These are phyloP conservation scores for Curvularia spicifera DNA, from an alignment of 2,329 filamentous ascomycete species.

Conservation along the genomic window DNA sequence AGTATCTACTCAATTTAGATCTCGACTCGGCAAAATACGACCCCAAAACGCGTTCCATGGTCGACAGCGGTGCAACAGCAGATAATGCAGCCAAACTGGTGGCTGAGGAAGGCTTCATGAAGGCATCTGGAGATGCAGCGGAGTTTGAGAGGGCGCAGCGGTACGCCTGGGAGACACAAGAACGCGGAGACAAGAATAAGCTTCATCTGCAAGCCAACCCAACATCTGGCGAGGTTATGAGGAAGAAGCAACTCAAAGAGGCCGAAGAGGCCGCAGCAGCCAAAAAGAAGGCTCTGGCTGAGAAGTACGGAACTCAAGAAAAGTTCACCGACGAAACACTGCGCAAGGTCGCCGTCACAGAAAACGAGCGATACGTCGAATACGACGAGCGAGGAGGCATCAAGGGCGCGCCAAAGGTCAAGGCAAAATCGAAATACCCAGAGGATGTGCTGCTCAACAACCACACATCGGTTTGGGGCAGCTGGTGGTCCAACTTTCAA, in stretches of 20 bases:
- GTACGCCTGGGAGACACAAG: constrained; percentile 95
- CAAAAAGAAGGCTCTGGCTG: constrained; percentile 72
- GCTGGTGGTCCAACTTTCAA: constrained; percentile 94
- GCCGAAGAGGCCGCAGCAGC: constrained; percentile 71
- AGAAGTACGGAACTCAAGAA: constrained; percentile 80
- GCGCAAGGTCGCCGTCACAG: constrained; percentile 71
- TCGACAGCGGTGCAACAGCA: constrained; percentile 79
- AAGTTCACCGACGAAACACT: constrained; percentile 66
- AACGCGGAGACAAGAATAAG: constrained; percentile 76
- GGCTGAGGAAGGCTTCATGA: constrained; percentile 91
- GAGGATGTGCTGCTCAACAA: constrained; percentile 91
- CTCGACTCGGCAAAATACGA: constrained; percentile 97
- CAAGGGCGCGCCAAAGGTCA: constrained; percentile 81
- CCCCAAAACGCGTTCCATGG: constrained; percentile 90
- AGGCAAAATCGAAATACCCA: constrained; percentile 85
- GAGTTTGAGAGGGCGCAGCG: constrained; percentile 89
- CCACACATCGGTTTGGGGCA: constrained; percentile 91
- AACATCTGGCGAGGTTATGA: constrained; percentile 83
- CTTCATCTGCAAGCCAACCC: constrained; percentile 95
- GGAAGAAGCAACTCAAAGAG: constrained; percentile 80
- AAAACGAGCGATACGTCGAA: constrained; percentile 88
- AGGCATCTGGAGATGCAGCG: constrained; percentile 85
- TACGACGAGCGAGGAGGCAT: constrained; percentile 90
- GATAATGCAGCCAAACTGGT: constrained; percentile 83
- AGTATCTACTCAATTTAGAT: constrained; percentile 93